Evolutionary conservation across 257 asterid genomes (phyloP), one percentile per base, ranked within the genome.

Genomic region (Nicotiana obtusifolia): DNA sequence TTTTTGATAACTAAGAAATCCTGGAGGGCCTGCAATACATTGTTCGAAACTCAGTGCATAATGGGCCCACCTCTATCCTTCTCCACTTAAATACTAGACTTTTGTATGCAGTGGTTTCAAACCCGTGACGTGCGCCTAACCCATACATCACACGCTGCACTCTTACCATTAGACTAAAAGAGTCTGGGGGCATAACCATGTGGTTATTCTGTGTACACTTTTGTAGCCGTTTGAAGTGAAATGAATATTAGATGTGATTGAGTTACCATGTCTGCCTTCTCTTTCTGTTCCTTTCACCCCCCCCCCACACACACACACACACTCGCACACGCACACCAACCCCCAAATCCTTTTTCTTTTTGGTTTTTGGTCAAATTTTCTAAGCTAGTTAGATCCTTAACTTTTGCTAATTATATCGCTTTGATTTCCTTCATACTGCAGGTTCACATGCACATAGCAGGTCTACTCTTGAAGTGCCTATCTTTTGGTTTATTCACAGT

Each of bases 391-490:
- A 22, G 78, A 10, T 10, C 16, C 62, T 22, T 71, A 33, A 20
- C 20, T 71, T 71, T 44, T 71, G 60, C 78, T 44, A 71, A 41
- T 71, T 71, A 14, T 71, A 71, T 11, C 24, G 78, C 24, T 73
- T 47, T 16, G 53, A 68, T 83, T 80, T 87, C 66, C 77, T 87
- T 85, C 84, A 30, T 86, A 79, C 62, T 92, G 90, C 86, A 95
- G 99, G 98, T 62, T 91, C 92, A 77, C 99, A 94, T 88, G 98
- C 97, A 26, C 92, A 90, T 81, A 91, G 97, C 87, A 89, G 99
- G 90, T 91, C 98, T 59, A 94, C 97, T 1, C 91, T 95, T 83
- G 98, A 95, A 89, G 85, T 95, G 76, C 99, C 99, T 80, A 87
- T 95, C 47, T 95, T 95, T 84, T 95, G 99, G 99, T 95, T 94